Evolutionary conservation across 345 rosid genomes (phyloP).

Genomic region (Aquilaria sinensis): DNA sequence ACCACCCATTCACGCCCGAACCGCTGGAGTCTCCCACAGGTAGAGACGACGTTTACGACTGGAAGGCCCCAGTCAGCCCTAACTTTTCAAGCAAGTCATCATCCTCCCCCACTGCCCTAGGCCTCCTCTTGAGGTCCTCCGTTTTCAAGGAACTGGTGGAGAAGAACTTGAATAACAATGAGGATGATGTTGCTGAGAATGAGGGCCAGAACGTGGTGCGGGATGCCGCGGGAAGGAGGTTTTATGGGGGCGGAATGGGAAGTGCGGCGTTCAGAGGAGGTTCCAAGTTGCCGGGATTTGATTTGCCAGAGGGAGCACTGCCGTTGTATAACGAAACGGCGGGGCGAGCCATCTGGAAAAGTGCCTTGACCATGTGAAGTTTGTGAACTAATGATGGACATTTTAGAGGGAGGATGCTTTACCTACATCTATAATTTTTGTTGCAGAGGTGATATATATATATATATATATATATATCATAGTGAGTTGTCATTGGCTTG

Average conservation of each 20-base stretch:
- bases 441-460: no score
- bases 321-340: conserved; percentile 13
- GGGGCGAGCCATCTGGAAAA: conserved; percentile 18
- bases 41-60: not conserved
- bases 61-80: conserved; percentile 1
- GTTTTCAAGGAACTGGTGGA: conserved; percentile 40
- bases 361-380: conserved; percentile 9
- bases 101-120: conserved; percentile 37
- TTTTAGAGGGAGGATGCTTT: no score
- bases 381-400: no score
- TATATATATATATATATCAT: no score
- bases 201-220: not conserved
- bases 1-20: conserved; percentile 10
- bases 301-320: conserved; percentile 10
- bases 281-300: conserved; percentile 17
- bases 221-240: conserved; percentile 11
- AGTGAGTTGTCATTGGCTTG: no score
- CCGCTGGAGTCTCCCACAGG: conserved; percentile 5
- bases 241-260: conserved; percentile 11
- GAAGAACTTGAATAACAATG: conserved; percentile 21
- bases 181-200: conserved; percentile 6
- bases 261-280: conserved; percentile 10
- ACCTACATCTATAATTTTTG: no score
- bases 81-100: conserved; percentile 17
- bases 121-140: conserved; percentile 42